Percentiles rank a stretch among this genome's conserved stretches.
Evolutionary conservation across 352 stramenopile species (phyloP).

Genomic region (Hyaloperonospora arabidopsidis): DNA sequence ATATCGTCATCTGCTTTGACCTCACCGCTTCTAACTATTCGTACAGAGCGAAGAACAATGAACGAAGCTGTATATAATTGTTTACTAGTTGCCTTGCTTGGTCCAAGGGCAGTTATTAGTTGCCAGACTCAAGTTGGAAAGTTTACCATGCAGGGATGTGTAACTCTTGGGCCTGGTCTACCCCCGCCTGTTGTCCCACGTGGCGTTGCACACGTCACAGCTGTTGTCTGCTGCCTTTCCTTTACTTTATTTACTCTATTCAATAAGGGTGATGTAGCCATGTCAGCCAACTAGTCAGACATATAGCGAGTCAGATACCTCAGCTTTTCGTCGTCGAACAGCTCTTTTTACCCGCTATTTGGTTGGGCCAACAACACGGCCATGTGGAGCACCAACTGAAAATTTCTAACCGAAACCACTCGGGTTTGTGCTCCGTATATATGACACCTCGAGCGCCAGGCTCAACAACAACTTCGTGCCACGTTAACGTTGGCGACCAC

Average conservation of each 20-base stretch:
- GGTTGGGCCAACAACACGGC: slow-evolving; percentile 12
- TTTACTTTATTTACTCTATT: slow-evolving; percentile 1
- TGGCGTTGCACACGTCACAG: slow-evolving; percentile 22
- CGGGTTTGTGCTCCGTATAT: slow-evolving; percentile 11
- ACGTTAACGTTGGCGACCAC: background rate
- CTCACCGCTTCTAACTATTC: no score
- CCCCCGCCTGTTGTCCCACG: slow-evolving; percentile 10
- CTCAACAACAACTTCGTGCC: background rate
- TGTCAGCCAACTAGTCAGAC: no score
- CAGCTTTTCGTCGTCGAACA: background rate
- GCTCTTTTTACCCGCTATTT: slow-evolving; percentile 8
- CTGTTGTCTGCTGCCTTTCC: slow-evolving; percentile 5
- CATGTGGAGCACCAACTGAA: slow-evolving; percentile 20
- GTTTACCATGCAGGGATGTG: background rate
- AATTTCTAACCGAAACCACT: slow-evolving; percentile 12
- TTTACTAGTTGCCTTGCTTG: no score
- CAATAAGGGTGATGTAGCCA: no score
- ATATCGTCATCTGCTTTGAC: no score
- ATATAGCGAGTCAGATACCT: no score
- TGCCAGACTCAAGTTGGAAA: no score
- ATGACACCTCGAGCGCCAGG: slow-evolving; percentile 13
- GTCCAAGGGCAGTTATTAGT: no score
- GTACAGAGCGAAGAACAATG: no score
- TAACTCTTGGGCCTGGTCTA: slow-evolving; percentile 1
- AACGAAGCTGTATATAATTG: no score